These are phyloP conservation scores for Ascochyta lentis DNA, from an alignment of 2,329 filamentous ascomycete species.

Conservation along the genomic window DNA sequence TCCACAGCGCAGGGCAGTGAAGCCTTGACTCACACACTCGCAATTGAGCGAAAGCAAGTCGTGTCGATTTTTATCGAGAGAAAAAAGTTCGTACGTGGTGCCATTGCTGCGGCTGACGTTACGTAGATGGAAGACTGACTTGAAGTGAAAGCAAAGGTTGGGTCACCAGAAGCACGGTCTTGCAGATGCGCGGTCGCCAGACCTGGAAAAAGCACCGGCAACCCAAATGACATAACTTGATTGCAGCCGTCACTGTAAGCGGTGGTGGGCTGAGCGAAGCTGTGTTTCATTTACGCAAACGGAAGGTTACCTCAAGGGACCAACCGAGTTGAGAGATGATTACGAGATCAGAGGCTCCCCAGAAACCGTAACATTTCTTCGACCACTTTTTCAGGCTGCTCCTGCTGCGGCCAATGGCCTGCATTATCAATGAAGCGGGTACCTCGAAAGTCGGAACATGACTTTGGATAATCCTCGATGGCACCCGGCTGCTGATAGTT, in stretches of 20 bases:
- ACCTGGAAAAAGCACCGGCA: not conserved
- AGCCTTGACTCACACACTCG: not conserved
- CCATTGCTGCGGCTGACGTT: not conserved
- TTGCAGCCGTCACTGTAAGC: not conserved
- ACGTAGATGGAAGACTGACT: too few relatives aligned
- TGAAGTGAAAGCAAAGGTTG: too few relatives aligned
- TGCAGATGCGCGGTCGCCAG: too few relatives aligned
- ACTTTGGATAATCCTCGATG: slow-evolving; percentile 62
- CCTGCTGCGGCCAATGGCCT: slow-evolving; percentile 75
- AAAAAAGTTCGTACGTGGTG: not conserved
- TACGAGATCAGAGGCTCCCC: slow-evolving; percentile 16
- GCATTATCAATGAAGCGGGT: slow-evolving; percentile 63
- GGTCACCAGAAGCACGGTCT: too few relatives aligned
- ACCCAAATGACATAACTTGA: not conserved
- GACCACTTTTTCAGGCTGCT: slow-evolving; percentile 63
- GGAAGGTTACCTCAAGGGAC: not conserved
- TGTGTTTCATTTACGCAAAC: slow-evolving; percentile 10
- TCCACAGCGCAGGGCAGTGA: not conserved
- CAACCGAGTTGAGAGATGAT: not conserved
- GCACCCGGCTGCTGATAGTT: slow-evolving; percentile 71
- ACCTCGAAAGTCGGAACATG: slow-evolving; percentile 62
- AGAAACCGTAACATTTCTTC: slow-evolving; percentile 56
- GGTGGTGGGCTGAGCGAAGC: not conserved
- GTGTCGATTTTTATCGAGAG: not conserved
- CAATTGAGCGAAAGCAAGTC: too few relatives aligned